A percentile compares a stretch with the other conserved stretches of the same genome.
phyloP scores from a whole-genome alignment of 345 rosid genomes.

The Orychophragmus violaceus region DNA sequence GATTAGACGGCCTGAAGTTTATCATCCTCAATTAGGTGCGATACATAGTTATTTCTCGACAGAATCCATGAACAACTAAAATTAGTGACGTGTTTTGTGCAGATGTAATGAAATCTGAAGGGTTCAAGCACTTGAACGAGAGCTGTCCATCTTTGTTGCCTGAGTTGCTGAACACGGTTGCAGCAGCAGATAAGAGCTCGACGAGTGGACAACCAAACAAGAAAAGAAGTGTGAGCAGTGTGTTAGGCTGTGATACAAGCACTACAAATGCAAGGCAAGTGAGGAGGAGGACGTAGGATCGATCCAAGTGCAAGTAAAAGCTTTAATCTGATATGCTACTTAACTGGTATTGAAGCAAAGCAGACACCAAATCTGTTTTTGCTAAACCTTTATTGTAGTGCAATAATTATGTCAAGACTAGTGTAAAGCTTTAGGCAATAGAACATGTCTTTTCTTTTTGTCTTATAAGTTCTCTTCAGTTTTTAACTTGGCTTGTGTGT shows the following conservation, averaged over 20 bases:
- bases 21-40: constrained; percentile 29
- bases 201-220: constrained; percentile 42
- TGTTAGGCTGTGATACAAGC: constrained; percentile 64
- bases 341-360: constrained; percentile 4
- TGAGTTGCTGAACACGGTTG: constrained; percentile 70
- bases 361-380: not conserved
- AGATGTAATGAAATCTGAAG: constrained; percentile 96
- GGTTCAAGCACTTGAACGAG: constrained; percentile 78
- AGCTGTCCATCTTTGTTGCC: constrained; percentile 77
- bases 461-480: constrained; percentile 8
- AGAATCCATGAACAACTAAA: not conserved
- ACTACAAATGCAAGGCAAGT: constrained; percentile 53
- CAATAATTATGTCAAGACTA: constrained; percentile 6
- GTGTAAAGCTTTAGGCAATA: constrained; percentile 27
- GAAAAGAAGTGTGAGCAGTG: constrained; percentile 78
- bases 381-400: not conserved
- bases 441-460: not conserved
- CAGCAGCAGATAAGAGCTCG: constrained; percentile 58
- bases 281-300: constrained; percentile 48
- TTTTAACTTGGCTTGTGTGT: not conserved
- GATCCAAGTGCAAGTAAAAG: constrained; percentile 3
- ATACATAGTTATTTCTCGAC: constrained; percentile 3
- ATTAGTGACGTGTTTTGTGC: constrained; percentile 24
- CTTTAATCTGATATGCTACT: constrained; percentile 11
- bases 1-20: constrained; percentile 30